Base-by-base conservation (phyloP, 2,329 filamentous ascomycete species). In the Stylonectria norvegica region DNA sequence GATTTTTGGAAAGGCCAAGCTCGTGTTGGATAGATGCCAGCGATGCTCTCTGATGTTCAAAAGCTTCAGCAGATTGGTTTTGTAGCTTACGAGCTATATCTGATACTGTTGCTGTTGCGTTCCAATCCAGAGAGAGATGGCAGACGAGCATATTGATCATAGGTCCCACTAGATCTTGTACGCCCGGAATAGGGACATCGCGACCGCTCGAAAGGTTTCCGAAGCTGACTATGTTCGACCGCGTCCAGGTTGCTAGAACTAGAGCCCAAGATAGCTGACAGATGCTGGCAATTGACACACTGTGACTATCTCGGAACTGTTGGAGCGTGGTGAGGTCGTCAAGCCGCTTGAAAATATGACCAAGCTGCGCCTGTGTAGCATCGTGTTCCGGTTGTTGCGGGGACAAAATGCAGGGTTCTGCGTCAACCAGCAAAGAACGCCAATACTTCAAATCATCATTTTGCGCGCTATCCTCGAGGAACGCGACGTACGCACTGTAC, bases 401-500 rank as follows among this genome's bases (percentile, higher is more conserved):
- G 8, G 14, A 8, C 16, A 32, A 19, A 19, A 18, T 7, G n/a
- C 30, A 32, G 8, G 30, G 17, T 16, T n/a, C 14, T 16, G 35
- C 38, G 2, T 42, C 40, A 5, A 15, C 11, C 2, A 43, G 28
- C 1, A 25, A 38, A 5, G 20, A 4, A 15, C 36, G 38, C 51
- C 51, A 53, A 28, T 52, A 54, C 1, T 36, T 10, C 2, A 30
- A 8, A 1, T 36, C 27, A 0, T 33, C n/a, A 1, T 20, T n/a
- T 2, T 10, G 10, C 2, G 17, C 37, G 4, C 2, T 33, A 14
- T 9, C 11, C 20, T 52, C 45, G 3, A 46, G 16, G 14, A 38
- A 27, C 5, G 38, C 25, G 11, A 55, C 34, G 14, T 55, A 55
- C 12, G 50, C 42, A 6, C 29, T 44, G 34, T 52, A 55, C 1